Evolutionary conservation across 139 green algal genomes (phyloP), one percentile per base, ranked within the genome.

Genomic region (Tetratostichococcus sp.): DNA sequence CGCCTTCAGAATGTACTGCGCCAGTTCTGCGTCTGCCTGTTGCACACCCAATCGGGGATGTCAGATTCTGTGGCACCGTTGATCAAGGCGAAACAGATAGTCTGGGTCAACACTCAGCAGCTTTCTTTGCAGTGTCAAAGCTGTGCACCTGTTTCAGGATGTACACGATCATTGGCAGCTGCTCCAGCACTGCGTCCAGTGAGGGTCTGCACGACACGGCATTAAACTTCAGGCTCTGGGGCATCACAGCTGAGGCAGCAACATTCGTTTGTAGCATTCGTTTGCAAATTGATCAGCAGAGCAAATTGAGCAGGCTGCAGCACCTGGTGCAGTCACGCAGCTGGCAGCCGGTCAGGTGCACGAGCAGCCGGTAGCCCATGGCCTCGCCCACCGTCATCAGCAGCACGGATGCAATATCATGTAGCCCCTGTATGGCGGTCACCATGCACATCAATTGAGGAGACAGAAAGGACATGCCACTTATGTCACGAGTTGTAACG

Each of bases 371-470:
- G 35, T 89, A 89, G 1, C 86, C 89, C 1, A 68, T 31, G 4
- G 26, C 42, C 74, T 93, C 88, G 32, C 84, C 86, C 22, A 80
- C 57, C 22, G 84, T 78, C 67, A 97, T 81, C 35, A 97, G 82
- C 75, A 97, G 85, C 71, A 97, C 91, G 0, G 86, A 87, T 23
- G 93, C 92, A 4, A 97, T 82, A 72, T 97, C 93, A 71, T 97
- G 91, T 33, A 97, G 79, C 11, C 93, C 93, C 79, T 50, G 39
- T 11, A 50, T 11, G 11, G 6, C 39, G 39, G n/a, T n/a, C n/a
- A n/a, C n/a, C n/a, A n/a, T n/a, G n/a, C n/a, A n/a, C n/a, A n/a
- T n/a, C n/a, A n/a, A n/a, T n/a, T n/a, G n/a, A n/a, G n/a, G n/a
- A n/a, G n/a, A n/a, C n/a, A n/a, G n/a, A n/a, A n/a, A n/a, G n/a